Evolutionary conservation across 2,329 filamentous ascomycete genomes (phyloP).

Genomic region (Nemania diffusa): DNA sequence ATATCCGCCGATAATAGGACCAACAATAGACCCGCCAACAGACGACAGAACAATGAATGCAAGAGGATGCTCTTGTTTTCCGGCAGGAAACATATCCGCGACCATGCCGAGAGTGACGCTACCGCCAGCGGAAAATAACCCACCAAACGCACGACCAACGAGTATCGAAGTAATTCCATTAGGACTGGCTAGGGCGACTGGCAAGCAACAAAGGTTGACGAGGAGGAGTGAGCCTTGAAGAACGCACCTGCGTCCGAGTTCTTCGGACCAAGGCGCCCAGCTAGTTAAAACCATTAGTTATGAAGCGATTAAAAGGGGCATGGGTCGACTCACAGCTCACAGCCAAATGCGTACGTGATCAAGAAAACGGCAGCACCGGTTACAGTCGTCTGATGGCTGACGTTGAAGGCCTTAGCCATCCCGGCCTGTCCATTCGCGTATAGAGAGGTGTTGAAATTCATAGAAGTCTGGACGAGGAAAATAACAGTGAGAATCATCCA

Average conservation of each 20-base stretch:
- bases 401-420: slow-evolving; percentile 57
- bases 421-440: slow-evolving; percentile 61
- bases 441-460: slow-evolving; percentile 66
- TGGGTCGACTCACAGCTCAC: slow-evolving; percentile 63
- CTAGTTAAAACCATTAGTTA: slow-evolving; percentile 53
- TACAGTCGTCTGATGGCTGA: slow-evolving; percentile 59
- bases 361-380: slow-evolving; percentile 62
- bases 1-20: slow-evolving; percentile 65
- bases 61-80: slow-evolving; percentile 68
- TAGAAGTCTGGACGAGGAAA: slow-evolving; percentile 64
- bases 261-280: slow-evolving; percentile 66
- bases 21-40: slow-evolving; percentile 64
- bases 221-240: slow-evolving; percentile 62
- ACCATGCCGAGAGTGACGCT: slow-evolving; percentile 73
- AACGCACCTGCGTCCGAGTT: slow-evolving; percentile 62
- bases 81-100: slow-evolving; percentile 69
- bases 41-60: slow-evolving; percentile 69
- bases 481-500: slow-evolving; percentile 63
- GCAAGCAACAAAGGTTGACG: slow-evolving; percentile 65
- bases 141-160: slow-evolving; percentile 57
- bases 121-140: slow-evolving; percentile 71
- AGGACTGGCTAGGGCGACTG: slow-evolving; percentile 53
- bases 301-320: slow-evolving; percentile 2
- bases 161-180: slow-evolving; percentile 55
- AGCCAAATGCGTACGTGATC: slow-evolving; percentile 60